Evolutionary conservation across 192 early-diverging fungal species (phyloP).

Genomic region (Allomyces arbusculus): DNA sequence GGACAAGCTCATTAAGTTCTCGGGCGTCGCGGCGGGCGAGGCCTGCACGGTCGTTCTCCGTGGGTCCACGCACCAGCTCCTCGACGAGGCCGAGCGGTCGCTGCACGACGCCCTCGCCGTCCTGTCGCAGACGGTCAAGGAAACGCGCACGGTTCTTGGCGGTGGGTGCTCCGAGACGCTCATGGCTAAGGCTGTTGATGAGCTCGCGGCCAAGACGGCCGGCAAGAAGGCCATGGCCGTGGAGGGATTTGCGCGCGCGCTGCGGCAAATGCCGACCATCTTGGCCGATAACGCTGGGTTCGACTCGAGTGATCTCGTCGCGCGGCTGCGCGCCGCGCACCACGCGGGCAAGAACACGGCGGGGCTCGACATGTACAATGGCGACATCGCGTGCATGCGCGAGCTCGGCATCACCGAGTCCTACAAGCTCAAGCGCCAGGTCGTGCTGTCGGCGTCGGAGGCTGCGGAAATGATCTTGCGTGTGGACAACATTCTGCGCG

Average conservation of each 20-base stretch:
- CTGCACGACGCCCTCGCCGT: conserved; percentile 94
- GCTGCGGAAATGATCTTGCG: conserved; percentile 94
- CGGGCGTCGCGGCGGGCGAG: conserved; percentile 80
- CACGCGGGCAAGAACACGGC: conserved; percentile 53
- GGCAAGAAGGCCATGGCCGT: conserved; percentile 92
- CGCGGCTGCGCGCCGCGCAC: conserved; percentile 81
- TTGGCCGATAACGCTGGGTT: conserved; percentile 93
- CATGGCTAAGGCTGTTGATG: conserved; percentile 94
- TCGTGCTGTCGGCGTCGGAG: conserved; percentile 79
- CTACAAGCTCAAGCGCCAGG: conserved; percentile 88
- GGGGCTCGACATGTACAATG: conserved; percentile 78
- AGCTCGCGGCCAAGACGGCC: conserved; percentile 67
- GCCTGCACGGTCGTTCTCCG: conserved; percentile 97
- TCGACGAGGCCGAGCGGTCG: conserved; percentile 93
- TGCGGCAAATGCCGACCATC: conserved; percentile 93
- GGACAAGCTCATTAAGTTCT: conserved; percentile 93
- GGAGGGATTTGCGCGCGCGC: conserved; percentile 81
- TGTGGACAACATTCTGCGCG: conserved; percentile 95
- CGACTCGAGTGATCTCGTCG: conserved; percentile 82
- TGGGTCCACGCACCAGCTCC: conserved; percentile 78
- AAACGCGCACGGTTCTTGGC: conserved; percentile 81
- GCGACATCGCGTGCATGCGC: conserved; percentile 55
- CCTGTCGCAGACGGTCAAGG: conserved; percentile 79
- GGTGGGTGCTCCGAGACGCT: conserved; percentile 94
- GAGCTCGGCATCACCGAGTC: conserved; percentile 85